Evolutionary conservation across 1,139 yeast genomes (phyloP), one percentile per base, ranked within the genome.

Genomic region (Debaryomyces subglobosus): DNA sequence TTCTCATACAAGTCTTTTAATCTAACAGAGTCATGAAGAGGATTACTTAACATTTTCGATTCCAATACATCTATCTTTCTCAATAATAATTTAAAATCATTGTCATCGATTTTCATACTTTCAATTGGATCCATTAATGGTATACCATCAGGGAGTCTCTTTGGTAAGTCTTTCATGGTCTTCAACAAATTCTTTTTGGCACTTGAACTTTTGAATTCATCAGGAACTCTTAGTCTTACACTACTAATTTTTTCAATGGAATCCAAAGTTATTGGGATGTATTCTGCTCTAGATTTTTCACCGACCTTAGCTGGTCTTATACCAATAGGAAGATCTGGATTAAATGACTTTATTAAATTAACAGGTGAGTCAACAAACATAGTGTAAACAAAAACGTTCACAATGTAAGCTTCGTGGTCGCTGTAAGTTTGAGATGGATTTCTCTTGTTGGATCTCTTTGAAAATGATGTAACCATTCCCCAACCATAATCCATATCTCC

Each of bases 91-190:
- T 76, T 72, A 72, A 95, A 94, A 13, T 89, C 89, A 1, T 79
- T 81, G 61, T 90, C 96, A 27, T 81, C 82, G 57, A 95, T 92
- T 64, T 91, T 89, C 98, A 95, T 94, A 62, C 88, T 89, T 52
- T 84, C 86, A 37, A 94, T 77, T 3, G 99, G 99, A 65, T 94
- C 97, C 68, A 94, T 78, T 45, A 84, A 65, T 15, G 98, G 97
- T 34, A 94, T 77, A 1, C 96, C 97, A 64, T 90, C 95, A 8
- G 96, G 92, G 62, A 91, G 85, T 67, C 96, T 82, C 56, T 86
- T 83, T 33, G 84, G 81, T 52, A 91, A 88, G 64, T 91, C 97
- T 50, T 76, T 79, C 62, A 94, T 74, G 13, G 96, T 86, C 64
- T 89, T 89, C 47, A 85, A 82, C 34, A 92, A 82, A 2, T 88